Conservation (phyloP, 1,284 basidiomycete species). For the Apiotrichum veenhuisii region DNA sequence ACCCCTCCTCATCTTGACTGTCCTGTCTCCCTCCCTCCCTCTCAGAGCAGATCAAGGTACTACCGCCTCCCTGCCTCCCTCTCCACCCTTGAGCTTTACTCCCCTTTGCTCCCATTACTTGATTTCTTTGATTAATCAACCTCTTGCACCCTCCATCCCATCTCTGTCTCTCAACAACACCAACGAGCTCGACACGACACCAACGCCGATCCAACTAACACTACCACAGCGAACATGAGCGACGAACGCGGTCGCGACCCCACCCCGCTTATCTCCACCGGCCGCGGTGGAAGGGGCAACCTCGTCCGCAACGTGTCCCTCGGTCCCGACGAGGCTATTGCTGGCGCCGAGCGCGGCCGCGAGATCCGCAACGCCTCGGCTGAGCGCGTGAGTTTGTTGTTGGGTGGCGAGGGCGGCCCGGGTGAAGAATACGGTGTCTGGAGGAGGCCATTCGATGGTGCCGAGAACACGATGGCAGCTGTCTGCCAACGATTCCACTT, state of each 20-base stretch:
- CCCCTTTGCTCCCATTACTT: too few species aligned
- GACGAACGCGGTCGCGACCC: slow-evolving; percentile 19
- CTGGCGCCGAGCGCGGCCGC: slow-evolving; percentile 42
- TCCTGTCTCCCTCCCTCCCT: not conserved
- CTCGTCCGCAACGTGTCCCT: slow-evolving; percentile 40
- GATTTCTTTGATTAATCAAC: too few species aligned
- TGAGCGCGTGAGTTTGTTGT: slow-evolving; percentile 30
- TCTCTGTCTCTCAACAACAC: too few species aligned
- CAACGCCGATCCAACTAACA: slow-evolving; percentile 3
- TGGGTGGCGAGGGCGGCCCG: not conserved
- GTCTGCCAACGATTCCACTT: too few species aligned
- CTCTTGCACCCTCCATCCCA: too few species aligned
- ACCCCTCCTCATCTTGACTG: too few species aligned
- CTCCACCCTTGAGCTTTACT: too few species aligned
- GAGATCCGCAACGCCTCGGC: slow-evolving; percentile 26
- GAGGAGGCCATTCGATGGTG: too few species aligned
- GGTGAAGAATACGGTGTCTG: too few species aligned
- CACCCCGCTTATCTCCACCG: slow-evolving; percentile 36
- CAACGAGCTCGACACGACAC: not conserved
- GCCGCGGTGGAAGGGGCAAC: slow-evolving; percentile 49
- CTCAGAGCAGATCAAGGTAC: too few species aligned
- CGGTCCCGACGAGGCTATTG: slow-evolving; percentile 34
- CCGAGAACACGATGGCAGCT: too few species aligned
- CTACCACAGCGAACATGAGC: slow-evolving; percentile 15
- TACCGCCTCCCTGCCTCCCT: too few species aligned